Percentiles rank a stretch among this genome's conserved stretches.
Conservation (phyloP, 2,329 filamentous ascomycete species). For the Cercospora sp. region DNA sequence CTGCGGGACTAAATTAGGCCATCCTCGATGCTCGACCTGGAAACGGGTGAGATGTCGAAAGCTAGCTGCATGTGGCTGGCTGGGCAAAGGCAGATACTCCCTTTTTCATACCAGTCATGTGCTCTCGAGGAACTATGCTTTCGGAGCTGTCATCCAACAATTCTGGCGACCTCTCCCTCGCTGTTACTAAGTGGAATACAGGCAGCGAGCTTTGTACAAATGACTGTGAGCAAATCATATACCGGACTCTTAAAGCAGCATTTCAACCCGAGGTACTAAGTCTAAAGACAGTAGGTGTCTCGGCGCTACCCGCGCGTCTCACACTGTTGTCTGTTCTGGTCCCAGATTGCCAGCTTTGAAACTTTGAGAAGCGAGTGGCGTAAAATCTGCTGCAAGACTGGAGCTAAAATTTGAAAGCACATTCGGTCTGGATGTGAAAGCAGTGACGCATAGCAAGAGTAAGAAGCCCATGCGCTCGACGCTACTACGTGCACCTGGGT, state of each 20-base stretch:
- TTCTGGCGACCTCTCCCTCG: background rate
- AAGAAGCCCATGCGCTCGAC: background rate
- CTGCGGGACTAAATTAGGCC: background rate
- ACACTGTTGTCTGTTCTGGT: background rate
- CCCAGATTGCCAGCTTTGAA: background rate
- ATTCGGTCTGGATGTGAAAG: background rate
- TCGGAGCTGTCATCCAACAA: background rate
- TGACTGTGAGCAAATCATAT: background rate
- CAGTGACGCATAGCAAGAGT: background rate
- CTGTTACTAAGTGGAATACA: background rate
- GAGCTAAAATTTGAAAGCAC: background rate
- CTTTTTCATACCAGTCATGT: background rate
- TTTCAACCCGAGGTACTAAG: background rate
- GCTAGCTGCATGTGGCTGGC: background rate
- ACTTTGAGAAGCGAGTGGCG: background rate
- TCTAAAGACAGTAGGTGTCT: background rate
- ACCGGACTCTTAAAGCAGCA: background rate
- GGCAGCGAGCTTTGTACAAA: background rate
- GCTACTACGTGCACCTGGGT: background rate
- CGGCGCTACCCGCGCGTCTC: background rate
- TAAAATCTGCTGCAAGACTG: background rate
- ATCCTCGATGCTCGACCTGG: background rate
- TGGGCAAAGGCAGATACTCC: background rate
- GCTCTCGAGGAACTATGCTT: background rate
- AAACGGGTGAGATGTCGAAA: background rate